Percentiles rank a stretch among this genome's conserved stretches.
Conservation (phyloP, 2,329 filamentous ascomycete species). For the Xylariomycetidae sp. region DNA sequence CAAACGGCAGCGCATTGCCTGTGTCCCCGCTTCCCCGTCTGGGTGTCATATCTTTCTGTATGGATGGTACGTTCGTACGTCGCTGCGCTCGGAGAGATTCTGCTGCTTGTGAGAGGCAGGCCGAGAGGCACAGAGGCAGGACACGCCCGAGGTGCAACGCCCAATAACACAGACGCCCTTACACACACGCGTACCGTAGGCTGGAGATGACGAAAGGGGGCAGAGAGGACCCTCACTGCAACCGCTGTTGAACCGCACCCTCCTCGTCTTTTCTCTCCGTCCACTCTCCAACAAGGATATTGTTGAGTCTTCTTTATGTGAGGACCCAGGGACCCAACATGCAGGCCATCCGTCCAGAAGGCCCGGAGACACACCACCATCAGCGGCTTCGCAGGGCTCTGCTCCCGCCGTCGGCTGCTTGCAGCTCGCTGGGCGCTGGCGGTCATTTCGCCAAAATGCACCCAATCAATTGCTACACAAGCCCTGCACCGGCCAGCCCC, state of each 20-base stretch:
- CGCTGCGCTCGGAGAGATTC: conserved; percentile 17
- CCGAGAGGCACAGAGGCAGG: conserved; percentile 1
- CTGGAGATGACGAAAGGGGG: too few species aligned
- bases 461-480: conserved; percentile 22
- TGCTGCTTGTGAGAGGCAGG: conserved; percentile 11
- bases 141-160: too few species aligned
- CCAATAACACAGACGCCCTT: too few species aligned
- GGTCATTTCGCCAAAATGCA: conserved; percentile 25
- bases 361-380: conserved; percentile 16
- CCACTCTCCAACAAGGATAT: conserved; percentile 15
- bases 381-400: conserved; percentile 19
- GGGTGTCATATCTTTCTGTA: too few species aligned
- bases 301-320: conserved; percentile 10
- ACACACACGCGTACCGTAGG: too few species aligned
- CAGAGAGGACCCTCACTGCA: too few species aligned
- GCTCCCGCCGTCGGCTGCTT: conserved; percentile 22
- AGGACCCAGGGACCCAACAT: conserved; percentile 1
- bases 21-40: background rate
- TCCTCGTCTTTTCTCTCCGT: too few species aligned
- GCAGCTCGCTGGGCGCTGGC: conserved; percentile 21
- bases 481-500: too few species aligned
- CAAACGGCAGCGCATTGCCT: background rate
- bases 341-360: conserved; percentile 16
- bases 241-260: too few species aligned
- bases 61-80: conserved; percentile 7